Percentiles rank a stretch among this genome's conserved stretches.
phyloP scores from a whole-genome alignment of 164 flowering plant species.

The Liriodendron chinense region DNA sequence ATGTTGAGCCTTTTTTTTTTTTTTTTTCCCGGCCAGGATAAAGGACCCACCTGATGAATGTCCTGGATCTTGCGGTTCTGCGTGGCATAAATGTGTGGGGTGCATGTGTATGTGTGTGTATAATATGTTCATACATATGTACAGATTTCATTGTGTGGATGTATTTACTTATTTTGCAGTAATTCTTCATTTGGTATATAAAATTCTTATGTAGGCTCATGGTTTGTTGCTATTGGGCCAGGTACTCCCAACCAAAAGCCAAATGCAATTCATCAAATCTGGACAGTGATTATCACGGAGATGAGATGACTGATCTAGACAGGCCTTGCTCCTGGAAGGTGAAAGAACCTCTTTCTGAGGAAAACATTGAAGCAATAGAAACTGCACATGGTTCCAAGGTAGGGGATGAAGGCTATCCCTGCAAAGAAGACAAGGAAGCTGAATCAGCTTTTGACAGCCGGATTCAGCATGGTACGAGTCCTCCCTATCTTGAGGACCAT shows the following conservation, averaged over 20 bases:
- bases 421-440: conserved; percentile 18
- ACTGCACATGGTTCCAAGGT: conserved; percentile 3
- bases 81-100: neutral
- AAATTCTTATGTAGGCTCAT: neutral
- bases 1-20: too few relatives aligned
- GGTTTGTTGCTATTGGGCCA: conserved; percentile 12
- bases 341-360: conserved; percentile 14
- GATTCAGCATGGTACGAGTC: conserved; percentile 20
- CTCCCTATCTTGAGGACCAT: conserved; percentile 28
- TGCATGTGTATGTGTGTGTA: neutral
- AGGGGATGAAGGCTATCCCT: conserved; percentile 11
- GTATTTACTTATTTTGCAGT: neutral
- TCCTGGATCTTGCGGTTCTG: neutral
- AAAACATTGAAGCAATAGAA: conserved; percentile 21
- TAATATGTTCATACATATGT: neutral
- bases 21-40: too few relatives aligned
- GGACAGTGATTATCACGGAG: conserved; percentile 20
- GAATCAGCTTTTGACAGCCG: conserved; percentile 30
- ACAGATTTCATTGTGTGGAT: neutral
- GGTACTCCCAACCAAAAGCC: conserved; percentile 23
- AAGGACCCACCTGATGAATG: too few relatives aligned
- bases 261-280: conserved; percentile 3
- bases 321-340: conserved; percentile 11
- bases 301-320: conserved; percentile 15
- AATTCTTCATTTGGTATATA: neutral